phyloP scores from a whole-genome alignment of 1,284 basidiomycete species.

The Cryptococcus hybrid region DNA sequence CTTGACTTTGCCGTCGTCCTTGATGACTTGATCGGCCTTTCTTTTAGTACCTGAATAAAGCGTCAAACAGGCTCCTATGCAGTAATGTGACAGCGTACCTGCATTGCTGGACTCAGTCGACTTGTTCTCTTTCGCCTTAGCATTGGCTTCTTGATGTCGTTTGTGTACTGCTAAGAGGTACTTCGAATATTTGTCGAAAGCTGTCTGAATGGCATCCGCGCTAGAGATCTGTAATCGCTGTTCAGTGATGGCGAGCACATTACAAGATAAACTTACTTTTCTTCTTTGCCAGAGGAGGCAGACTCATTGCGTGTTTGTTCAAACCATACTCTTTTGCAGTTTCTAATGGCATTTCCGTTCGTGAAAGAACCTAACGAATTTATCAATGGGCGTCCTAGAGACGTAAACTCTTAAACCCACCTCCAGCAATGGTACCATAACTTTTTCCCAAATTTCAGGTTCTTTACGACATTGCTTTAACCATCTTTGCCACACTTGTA shows the following conservation, averaged over 20 bases:
- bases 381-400: background rate
- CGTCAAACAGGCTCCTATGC: background rate
- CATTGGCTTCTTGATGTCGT: background rate
- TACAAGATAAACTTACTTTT: constrained; percentile 11
- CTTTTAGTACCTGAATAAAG: constrained; percentile 1
- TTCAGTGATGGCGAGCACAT: background rate
- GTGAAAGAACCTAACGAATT: constrained; percentile 21
- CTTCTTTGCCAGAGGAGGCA: constrained; percentile 15
- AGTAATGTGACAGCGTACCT: no score
- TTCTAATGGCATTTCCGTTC: constrained; percentile 37
- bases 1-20: no score
- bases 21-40: constrained; percentile 10
- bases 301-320: constrained; percentile 11
- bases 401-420: constrained; percentile 9
- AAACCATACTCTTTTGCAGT: constrained; percentile 24
- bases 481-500: constrained; percentile 22
- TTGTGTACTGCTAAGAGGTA: constrained; percentile 12
- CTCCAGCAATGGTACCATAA: constrained; percentile 24
- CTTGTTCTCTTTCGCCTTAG: constrained; percentile 8
- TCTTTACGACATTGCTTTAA: constrained; percentile 20
- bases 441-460: constrained; percentile 23
- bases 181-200: constrained; percentile 19
- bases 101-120: constrained; percentile 4
- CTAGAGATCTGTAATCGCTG: constrained; percentile 7
- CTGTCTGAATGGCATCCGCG: constrained; percentile 16